A percentile compares a stretch with the other conserved stretches of the same genome.
Conservation (phyloP, 192 early-diverging fungal species). For the Backusella liffmaniae region DNA sequence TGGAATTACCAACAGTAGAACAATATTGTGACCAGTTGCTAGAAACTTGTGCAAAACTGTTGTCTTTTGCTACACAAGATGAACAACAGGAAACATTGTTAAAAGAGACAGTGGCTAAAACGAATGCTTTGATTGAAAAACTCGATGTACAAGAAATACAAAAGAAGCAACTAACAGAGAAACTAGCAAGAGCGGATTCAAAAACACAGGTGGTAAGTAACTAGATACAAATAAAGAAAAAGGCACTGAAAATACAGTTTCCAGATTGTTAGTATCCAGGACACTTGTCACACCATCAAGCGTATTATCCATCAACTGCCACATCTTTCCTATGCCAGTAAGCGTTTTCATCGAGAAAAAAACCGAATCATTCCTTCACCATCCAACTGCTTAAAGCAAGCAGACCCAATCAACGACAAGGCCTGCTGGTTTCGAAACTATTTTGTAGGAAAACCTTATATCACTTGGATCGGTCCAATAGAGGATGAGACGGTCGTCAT, state of each 20-base stretch:
- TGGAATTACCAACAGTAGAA: slow-evolving; percentile 4
- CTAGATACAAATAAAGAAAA: background rate
- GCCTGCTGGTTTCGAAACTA: slow-evolving; percentile 11
- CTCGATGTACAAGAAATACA: background rate
- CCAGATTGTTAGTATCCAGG: background rate
- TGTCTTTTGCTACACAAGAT: background rate
- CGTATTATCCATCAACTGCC: background rate
- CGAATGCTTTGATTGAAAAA: background rate
- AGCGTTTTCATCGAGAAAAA: background rate
- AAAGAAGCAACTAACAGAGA: background rate
- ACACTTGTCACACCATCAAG: background rate
- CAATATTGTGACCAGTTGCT: background rate
- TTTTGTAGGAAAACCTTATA: slow-evolving; percentile 18
- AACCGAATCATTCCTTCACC: background rate
- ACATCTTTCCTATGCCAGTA: background rate
- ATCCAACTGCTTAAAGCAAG: background rate
- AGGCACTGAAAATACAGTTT: background rate
- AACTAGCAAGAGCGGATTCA: background rate
- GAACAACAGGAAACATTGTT: background rate
- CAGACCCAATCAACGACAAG: background rate
- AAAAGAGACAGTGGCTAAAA: background rate
- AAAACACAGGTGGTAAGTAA: background rate
- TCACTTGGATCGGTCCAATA: background rate
- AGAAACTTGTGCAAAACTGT: background rate
- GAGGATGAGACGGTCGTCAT: background rate